Percentiles rank a stretch among this genome's conserved stretches.
Conservation (phyloP, 495 filamentous ascomycete genomes). For the Lophium mytilinum region DNA sequence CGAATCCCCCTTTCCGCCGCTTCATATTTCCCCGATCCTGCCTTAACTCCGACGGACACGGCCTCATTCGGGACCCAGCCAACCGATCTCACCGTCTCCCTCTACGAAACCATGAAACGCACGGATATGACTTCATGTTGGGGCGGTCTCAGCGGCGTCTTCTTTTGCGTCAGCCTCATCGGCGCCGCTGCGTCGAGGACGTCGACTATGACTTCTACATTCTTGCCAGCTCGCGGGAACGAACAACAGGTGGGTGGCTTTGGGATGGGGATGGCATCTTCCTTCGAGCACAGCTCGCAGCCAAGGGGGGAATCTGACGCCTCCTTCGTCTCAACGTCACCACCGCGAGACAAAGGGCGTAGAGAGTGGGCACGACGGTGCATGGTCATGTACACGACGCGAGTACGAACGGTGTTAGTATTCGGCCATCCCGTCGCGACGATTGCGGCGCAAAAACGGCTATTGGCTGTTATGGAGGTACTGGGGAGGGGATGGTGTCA, state of each 20-base stretch:
- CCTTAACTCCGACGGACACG: not conserved
- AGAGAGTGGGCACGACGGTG: constrained; percentile 13
- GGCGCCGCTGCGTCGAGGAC: constrained; percentile 18
- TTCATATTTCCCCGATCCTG: not conserved
- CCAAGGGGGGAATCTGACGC: not conserved
- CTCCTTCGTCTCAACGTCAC: not conserved
- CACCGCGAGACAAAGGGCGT: constrained; percentile 1
- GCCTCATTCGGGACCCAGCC: not conserved
- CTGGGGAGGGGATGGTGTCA: too few relatives aligned
- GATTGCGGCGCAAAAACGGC: not conserved
- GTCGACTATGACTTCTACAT: not conserved
- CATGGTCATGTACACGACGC: constrained; percentile 16
- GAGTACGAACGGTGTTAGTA: not conserved
- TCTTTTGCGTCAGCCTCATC: constrained; percentile 14
- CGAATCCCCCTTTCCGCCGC: constrained; percentile 15
- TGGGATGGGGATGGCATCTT: not conserved
- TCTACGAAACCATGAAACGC: constrained; percentile 9
- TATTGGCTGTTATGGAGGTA: too few relatives aligned
- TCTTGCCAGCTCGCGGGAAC: not conserved
- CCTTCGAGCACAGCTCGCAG: not conserved
- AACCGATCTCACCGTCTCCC: not conserved
- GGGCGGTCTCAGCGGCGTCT: constrained; percentile 18
- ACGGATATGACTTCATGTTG: constrained; percentile 10
- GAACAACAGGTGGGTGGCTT: not conserved
- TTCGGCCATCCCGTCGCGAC: not conserved